phyloP scores from a whole-genome alignment of 805 yeast genomes.

The Candida endomychidarum region DNA sequence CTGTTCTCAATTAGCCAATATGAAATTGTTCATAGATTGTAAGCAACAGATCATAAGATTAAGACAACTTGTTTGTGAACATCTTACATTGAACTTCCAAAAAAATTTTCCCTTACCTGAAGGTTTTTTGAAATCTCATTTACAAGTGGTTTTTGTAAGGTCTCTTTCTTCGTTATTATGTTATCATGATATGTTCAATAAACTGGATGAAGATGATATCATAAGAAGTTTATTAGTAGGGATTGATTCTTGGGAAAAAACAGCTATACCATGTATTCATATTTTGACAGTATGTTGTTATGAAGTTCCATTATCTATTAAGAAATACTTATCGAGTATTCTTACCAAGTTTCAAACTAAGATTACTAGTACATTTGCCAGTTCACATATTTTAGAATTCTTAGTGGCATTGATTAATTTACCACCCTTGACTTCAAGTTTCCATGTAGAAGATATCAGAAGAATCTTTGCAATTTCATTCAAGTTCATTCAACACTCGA shows the following conservation, averaged over 20 bases:
- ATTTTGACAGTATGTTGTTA: constrained; percentile 76
- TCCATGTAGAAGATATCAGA: constrained; percentile 73
- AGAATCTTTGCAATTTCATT: constrained; percentile 83
- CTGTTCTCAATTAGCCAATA: constrained; percentile 66
- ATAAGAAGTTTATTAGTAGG: constrained; percentile 60
- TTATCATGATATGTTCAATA: constrained; percentile 53
- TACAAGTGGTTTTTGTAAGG: constrained; percentile 65
- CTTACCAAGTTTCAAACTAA: constrained; percentile 73
- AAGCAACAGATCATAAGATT: constrained; percentile 38
- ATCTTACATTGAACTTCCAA: constrained; percentile 52
- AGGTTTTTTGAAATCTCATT: constrained; percentile 52
- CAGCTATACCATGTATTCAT: constrained; percentile 77
- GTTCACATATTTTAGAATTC: constrained; percentile 76
- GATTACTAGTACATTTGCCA: constrained; percentile 65
- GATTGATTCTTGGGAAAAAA: constrained; percentile 71
- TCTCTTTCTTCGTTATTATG: constrained; percentile 63
- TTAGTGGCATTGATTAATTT: constrained; percentile 63
- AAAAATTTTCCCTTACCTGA: constrained; percentile 39
- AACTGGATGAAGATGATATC: constrained; percentile 61
- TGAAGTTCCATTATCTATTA: constrained; percentile 73
- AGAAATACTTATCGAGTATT: constrained; percentile 65
- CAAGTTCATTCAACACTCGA: constrained; percentile 70
- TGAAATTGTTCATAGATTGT: constrained; percentile 48
- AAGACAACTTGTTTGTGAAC: constrained; percentile 55
- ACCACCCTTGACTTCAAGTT: constrained; percentile 66